Evolutionary conservation across 768 basidiomycete genomes (phyloP), one percentile per base, ranked within the genome.

Genomic region (Lepiota subincarnata): DNA sequence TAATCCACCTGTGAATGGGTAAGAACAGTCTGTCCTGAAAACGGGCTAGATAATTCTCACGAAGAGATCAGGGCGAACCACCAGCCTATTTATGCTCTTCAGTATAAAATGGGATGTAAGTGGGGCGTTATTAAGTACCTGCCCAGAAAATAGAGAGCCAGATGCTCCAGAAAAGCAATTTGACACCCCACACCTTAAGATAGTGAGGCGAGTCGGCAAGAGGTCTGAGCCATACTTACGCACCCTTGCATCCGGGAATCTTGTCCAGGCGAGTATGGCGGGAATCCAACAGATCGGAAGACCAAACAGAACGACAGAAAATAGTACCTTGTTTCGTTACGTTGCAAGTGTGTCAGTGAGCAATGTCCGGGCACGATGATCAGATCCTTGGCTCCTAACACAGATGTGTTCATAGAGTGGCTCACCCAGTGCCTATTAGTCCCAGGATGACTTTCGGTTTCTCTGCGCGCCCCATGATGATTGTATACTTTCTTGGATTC

Each of bases 141-240:
- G 48, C 38, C 48, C 48, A 49, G 18, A 49, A 36, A 26, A 49
- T 49, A 16, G 48, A 49, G 26, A 49, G 48, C 48, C 48, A 49
- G n/a, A 49, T 49, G 37, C 48, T 49, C 48, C 48, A 40, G 37
- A 40, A 49, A 24, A 49, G 48, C 22, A 49, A 13, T 22, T 39
- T 12, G 10, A 49, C 48, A 20, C 38, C 48, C 48, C 48, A 49
- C 13, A 49, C 48, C 48, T 49, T 48, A 12, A 19, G 24, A 35
- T n/a, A 24, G 16, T 12, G 24, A 22, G 26, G 13, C 6, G 14
- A 39, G 20, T 42, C 24, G 24, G 10, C 24, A 18, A 22, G 13
- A 39, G 22, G 5, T 39, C 31, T 22, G 19, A 35, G 3, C 20
- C 10, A 37, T 24, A 24, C 5, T 2, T 24, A 24, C 24, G 26